Conservation (phyloP, 331 rosid genomes). For the Quercus tomentella region DNA sequence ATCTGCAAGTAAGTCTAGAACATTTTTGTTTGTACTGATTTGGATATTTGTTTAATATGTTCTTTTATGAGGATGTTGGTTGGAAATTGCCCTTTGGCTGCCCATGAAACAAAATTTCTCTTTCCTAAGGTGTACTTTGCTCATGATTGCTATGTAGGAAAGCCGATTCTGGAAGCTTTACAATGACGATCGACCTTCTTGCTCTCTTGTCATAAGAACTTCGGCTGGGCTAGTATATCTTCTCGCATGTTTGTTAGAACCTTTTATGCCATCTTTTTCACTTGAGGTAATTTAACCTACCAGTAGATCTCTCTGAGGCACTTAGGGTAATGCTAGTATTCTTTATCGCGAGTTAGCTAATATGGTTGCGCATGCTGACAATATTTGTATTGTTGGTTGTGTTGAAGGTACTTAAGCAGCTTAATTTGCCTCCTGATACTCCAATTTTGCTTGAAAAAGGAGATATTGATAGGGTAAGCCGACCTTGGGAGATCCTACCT, state of each 20-base stretch:
- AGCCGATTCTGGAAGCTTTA: constrained; percentile 84
- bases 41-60: neutral
- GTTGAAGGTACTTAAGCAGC: constrained; percentile 82
- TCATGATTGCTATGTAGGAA: constrained; percentile 42
- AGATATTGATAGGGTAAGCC: constrained; percentile 59
- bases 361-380: neutral
- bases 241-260: constrained; percentile 88
- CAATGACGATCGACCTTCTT: constrained; percentile 66
- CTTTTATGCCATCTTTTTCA: constrained; percentile 88
- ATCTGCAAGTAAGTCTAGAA: constrained; percentile 66
- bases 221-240: constrained; percentile 80
- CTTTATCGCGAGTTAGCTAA: neutral
- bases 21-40: constrained; percentile 10
- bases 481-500: constrained; percentile 77
- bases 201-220: constrained; percentile 78
- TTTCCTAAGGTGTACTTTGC: neutral
- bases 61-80: neutral
- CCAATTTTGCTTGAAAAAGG: constrained; percentile 74
- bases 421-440: constrained; percentile 55
- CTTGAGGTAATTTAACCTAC: constrained; percentile 52
- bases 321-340: neutral
- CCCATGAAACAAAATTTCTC: neutral
- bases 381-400: constrained; percentile 2
- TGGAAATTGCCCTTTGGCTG: neutral
- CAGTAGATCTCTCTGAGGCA: neutral